These are phyloP conservation scores for Solanum hybrid DNA, from an alignment of 305 asterid species.

Conservation along the genomic window DNA sequence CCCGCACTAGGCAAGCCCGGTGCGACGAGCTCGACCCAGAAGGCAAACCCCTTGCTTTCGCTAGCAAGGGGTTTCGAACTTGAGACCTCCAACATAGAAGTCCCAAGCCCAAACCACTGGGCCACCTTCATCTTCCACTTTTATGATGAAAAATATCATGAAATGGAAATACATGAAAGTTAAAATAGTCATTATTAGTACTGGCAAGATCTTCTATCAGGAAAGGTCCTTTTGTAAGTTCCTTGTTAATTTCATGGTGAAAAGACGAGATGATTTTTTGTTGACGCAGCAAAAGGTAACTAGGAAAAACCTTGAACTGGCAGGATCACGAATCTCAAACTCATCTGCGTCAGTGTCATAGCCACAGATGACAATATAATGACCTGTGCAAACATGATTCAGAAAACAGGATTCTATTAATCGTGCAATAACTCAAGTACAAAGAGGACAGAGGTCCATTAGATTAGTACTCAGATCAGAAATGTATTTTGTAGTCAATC, in stretches of 20 bases:
- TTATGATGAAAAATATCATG: not conserved
- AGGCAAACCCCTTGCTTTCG: too few relatives aligned
- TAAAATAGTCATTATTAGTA: not conserved
- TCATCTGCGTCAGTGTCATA: slow-evolving; percentile 64
- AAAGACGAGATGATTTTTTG: not conserved
- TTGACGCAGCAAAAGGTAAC: not conserved
- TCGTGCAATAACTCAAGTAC: not conserved
- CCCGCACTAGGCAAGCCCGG: too few relatives aligned
- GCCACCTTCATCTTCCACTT: not conserved
- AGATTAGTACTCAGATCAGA: not conserved
- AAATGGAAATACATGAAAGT: not conserved
- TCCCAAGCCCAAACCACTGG: too few relatives aligned
- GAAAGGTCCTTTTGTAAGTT: not conserved
- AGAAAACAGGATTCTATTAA: not conserved
- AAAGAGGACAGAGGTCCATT: not conserved
- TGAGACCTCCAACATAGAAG: too few relatives aligned
- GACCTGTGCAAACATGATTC: slow-evolving; percentile 45
- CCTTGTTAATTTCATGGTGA: not conserved
- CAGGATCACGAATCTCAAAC: slow-evolving; percentile 99
- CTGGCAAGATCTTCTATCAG: not conserved
- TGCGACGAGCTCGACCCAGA: too few relatives aligned
- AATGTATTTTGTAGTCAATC: not conserved
- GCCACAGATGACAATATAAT: slow-evolving; percentile 80
- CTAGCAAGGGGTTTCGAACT: too few relatives aligned
- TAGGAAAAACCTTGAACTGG: slow-evolving; percentile 64